These are phyloP conservation scores for Aspergillus pseudonomiae DNA, from an alignment of 2,329 filamentous ascomycete genomes.

Conservation along the genomic window DNA sequence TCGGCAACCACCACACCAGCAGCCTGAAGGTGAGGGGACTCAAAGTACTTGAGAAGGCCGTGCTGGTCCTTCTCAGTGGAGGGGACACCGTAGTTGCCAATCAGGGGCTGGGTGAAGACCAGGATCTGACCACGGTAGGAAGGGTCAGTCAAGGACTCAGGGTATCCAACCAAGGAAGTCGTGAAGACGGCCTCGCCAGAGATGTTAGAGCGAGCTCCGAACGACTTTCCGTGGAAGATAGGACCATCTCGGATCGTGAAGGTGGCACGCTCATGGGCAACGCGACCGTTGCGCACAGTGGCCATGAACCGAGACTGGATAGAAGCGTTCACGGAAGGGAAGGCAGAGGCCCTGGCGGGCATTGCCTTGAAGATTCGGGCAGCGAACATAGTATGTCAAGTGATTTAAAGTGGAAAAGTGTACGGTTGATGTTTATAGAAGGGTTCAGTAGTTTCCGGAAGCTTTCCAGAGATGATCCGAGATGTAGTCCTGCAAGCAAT, in stretches of 20 bases:
- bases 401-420: constrained; percentile 8
- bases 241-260: constrained; percentile 96
- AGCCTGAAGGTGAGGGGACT: constrained; percentile 96
- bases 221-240: constrained; percentile 93
- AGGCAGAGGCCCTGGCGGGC: constrained; percentile 50
- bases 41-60: constrained; percentile 95
- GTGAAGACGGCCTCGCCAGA: constrained; percentile 99
- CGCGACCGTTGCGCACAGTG: constrained; percentile 71
- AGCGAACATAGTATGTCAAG: constrained; percentile 54
- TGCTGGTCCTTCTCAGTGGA: constrained; percentile 81
- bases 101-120: constrained; percentile 96
- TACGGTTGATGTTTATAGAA: neutral
- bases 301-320: constrained; percentile 57
- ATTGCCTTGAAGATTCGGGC: constrained; percentile 57
- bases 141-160: constrained; percentile 77
- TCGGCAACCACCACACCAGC: constrained; percentile 95
- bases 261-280: constrained; percentile 77
- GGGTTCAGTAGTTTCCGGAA: constrained; percentile 59
- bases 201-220: constrained; percentile 94
- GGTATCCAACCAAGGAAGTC: constrained; percentile 95
- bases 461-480: constrained; percentile 72
- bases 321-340: constrained; percentile 42
- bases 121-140: constrained; percentile 82
- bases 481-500: constrained; percentile 61
- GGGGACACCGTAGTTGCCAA: constrained; percentile 98